These are phyloP conservation scores for Spironucleus salmonicida DNA, from an alignment of 208 protist genomes.

Conservation along the genomic window DNA sequence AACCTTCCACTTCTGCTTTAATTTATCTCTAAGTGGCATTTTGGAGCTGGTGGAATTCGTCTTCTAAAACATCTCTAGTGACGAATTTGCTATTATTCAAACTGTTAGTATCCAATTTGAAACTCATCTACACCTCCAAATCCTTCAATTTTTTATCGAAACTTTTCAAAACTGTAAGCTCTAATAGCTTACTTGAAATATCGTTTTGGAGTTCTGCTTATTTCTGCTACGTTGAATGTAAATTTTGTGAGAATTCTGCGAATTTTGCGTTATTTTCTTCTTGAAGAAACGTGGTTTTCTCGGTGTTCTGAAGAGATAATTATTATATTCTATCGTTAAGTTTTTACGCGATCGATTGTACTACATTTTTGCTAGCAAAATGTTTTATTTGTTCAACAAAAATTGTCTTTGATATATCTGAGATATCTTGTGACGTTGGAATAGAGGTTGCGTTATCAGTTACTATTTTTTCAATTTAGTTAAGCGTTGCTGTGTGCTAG, in stretches of 20 bases:
- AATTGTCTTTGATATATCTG: background rate
- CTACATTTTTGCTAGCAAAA: background rate
- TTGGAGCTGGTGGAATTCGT: background rate
- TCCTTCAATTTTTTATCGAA: background rate
- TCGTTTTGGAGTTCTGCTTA: background rate
- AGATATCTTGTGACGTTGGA: background rate
- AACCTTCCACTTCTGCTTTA: background rate
- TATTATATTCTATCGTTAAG: background rate
- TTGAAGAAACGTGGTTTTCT: background rate
- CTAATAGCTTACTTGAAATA: background rate
- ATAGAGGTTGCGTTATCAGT: background rate
- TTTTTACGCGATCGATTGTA: background rate
- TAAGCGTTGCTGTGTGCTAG: background rate
- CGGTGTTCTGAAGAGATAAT: background rate
- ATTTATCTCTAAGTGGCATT: background rate
- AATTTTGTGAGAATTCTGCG: background rate
- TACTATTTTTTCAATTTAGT: background rate
- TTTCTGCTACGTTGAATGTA: background rate
- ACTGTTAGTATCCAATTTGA: background rate
- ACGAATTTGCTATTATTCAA: background rate
- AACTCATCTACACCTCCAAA: background rate
- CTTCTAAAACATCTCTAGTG: background rate
- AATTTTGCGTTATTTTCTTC: background rate
- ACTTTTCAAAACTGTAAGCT: background rate
- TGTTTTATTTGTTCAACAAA: background rate